phyloP scores from a whole-genome alignment of 2,329 filamentous ascomycete genomes.

The Botryosphaeria agaves region DNA sequence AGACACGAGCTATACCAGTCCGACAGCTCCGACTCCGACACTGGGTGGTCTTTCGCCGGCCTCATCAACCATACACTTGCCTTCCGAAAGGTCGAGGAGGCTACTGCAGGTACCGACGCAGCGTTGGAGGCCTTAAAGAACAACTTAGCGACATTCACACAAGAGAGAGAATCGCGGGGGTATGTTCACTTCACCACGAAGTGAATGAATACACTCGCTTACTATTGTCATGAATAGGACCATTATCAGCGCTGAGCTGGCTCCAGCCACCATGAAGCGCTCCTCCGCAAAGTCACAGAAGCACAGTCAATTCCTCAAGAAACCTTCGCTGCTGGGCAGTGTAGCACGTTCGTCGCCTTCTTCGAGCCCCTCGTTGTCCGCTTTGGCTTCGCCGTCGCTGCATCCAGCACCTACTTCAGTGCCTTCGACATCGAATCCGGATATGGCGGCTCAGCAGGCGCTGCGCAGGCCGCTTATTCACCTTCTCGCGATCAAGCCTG shows the following conservation, averaged over 20 bases:
- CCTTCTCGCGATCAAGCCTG: constrained; percentile 36
- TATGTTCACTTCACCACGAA: constrained; percentile 14
- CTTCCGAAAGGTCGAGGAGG: constrained; percentile 22
- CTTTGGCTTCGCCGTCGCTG: constrained; percentile 13
- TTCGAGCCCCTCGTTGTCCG: constrained; percentile 22
- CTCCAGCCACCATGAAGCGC: too few relatives aligned
- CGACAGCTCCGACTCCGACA: constrained; percentile 21
- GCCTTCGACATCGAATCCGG: too few relatives aligned
- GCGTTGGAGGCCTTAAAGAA: constrained; percentile 41
- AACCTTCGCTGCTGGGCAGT: too few relatives aligned
- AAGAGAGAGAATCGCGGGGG: constrained; percentile 44
- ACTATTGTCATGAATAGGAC: too few relatives aligned
- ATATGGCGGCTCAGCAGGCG: constrained; percentile 21
- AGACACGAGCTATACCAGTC: constrained; percentile 40
- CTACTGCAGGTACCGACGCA: constrained; percentile 38
- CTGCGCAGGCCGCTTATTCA: constrained; percentile 28
- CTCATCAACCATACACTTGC: constrained; percentile 37
- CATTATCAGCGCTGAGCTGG: too few relatives aligned
- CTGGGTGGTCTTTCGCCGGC: constrained; percentile 36
- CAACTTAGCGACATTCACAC: constrained; percentile 39
- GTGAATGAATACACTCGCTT: too few relatives aligned
- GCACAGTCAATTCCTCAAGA: too few relatives aligned
- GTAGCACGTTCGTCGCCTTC: too few relatives aligned
- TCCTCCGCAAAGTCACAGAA: too few relatives aligned
- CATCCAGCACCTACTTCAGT: constrained; percentile 21